These are phyloP conservation scores for Senna siamea DNA, from an alignment of 306 rosid species.

Conservation along the genomic window DNA sequence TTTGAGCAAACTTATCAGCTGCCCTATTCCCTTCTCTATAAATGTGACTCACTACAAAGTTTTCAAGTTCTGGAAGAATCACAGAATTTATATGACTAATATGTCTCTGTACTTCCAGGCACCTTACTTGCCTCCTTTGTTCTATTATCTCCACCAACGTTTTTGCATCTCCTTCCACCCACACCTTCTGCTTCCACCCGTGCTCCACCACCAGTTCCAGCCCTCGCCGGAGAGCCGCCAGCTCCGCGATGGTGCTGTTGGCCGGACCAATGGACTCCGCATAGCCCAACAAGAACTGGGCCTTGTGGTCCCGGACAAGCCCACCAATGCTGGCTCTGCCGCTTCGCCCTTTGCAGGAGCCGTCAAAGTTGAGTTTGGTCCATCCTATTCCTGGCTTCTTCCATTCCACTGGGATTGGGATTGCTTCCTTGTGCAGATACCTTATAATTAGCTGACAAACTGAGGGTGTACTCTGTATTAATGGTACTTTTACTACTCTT, in stretches of 20 bases:
- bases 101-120: constrained; percentile 57
- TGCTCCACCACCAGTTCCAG: constrained; percentile 71
- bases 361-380: constrained; percentile 75
- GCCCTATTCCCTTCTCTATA: constrained; percentile 77
- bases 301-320: constrained; percentile 63
- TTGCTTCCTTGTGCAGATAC: constrained; percentile 50
- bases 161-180: constrained; percentile 83
- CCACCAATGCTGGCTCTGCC: constrained; percentile 76
- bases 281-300: constrained; percentile 73
- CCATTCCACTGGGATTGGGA: constrained; percentile 73
- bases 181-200: constrained; percentile 64
- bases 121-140: constrained; percentile 47
- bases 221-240: constrained; percentile 61
- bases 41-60: constrained; percentile 55
- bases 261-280: constrained; percentile 70
- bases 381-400: constrained; percentile 69
- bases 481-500: too few relatives aligned
- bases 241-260: constrained; percentile 67
- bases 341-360: constrained; percentile 55
- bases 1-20: constrained; percentile 71
- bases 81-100: constrained; percentile 46
- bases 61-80: constrained; percentile 45
- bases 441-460: neutral
- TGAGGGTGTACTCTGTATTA: too few relatives aligned
- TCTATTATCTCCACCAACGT: constrained; percentile 60